phyloP scores from a whole-genome alignment of 2,329 filamentous ascomycete species.

The Diaporthe sp. region DNA sequence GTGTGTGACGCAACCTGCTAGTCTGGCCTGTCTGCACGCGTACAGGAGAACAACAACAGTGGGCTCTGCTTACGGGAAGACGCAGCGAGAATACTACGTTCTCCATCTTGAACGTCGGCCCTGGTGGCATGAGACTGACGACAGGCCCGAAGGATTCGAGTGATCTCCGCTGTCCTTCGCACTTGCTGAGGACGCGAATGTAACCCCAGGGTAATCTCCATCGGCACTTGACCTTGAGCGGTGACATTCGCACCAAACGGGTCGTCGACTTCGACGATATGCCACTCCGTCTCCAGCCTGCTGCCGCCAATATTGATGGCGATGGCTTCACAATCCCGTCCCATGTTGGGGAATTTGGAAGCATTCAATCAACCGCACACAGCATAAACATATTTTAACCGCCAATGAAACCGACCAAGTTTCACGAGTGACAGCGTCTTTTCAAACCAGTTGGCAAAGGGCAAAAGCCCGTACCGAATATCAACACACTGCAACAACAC shows the following conservation, averaged over 20 bases:
- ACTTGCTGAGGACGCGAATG: background rate
- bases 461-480: background rate
- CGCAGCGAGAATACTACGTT: constrained; percentile 13
- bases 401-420: background rate
- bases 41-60: constrained; percentile 20
- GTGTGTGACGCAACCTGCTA: constrained; percentile 23
- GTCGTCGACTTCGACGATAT: background rate
- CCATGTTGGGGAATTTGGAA: background rate
- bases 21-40: constrained; percentile 19
- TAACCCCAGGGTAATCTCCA: background rate
- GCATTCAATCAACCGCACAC: background rate
- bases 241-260: background rate
- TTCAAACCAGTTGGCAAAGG: background rate
- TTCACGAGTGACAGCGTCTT: background rate
- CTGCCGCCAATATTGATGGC: too few species aligned
- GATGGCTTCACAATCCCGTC: background rate
- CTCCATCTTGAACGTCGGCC: background rate
- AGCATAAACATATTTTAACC: background rate
- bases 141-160: constrained; percentile 9
- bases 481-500: background rate
- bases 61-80: constrained; percentile 9
- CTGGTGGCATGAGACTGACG: constrained; percentile 24
- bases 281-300: background rate
- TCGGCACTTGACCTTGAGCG: background rate
- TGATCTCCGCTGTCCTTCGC: background rate